phyloP scores from a whole-genome alignment of 768 basidiomycete genomes.

The Phanerodontia chrysosporium region DNA sequence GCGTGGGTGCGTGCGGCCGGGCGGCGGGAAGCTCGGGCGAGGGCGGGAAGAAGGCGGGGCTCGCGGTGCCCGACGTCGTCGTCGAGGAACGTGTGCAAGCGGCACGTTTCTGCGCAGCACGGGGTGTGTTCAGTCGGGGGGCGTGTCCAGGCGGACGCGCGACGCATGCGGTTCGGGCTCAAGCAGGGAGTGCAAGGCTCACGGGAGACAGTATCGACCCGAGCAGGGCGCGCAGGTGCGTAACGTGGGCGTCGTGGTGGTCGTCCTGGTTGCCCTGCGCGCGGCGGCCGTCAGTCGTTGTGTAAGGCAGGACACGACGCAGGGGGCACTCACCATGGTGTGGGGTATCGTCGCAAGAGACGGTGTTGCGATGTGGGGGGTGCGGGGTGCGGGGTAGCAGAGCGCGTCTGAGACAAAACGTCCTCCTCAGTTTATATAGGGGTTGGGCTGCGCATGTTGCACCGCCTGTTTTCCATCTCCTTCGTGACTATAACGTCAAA shows the following conservation, averaged over 20 bases:
- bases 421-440: slow-evolving; percentile 1
- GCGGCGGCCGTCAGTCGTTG: background rate
- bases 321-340: slow-evolving; percentile 5
- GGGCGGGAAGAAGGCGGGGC: slow-evolving; percentile 16
- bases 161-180: slow-evolving; percentile 1
- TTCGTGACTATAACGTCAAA: background rate
- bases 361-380: background rate
- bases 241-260: slow-evolving; percentile 27
- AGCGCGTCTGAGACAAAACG: background rate
- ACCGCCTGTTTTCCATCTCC: slow-evolving; percentile 1
- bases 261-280: slow-evolving; percentile 20
- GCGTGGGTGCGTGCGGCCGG: background rate
- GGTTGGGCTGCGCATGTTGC: slow-evolving; percentile 2
- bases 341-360: background rate
- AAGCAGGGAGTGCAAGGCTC: slow-evolving; percentile 24
- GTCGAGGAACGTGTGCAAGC: slow-evolving; percentile 16
- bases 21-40: slow-evolving; percentile 2
- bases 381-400: background rate
- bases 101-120: slow-evolving; percentile 21
- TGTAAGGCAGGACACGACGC: background rate
- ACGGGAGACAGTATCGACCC: slow-evolving; percentile 61
- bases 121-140: slow-evolving; percentile 3
- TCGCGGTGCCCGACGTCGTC: slow-evolving; percentile 22
- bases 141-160: slow-evolving; percentile 5
- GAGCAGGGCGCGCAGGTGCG: slow-evolving; percentile 45